Conservation (phyloP, 2,329 filamentous ascomycete genomes). For the Chaetomiaceae sp. region DNA sequence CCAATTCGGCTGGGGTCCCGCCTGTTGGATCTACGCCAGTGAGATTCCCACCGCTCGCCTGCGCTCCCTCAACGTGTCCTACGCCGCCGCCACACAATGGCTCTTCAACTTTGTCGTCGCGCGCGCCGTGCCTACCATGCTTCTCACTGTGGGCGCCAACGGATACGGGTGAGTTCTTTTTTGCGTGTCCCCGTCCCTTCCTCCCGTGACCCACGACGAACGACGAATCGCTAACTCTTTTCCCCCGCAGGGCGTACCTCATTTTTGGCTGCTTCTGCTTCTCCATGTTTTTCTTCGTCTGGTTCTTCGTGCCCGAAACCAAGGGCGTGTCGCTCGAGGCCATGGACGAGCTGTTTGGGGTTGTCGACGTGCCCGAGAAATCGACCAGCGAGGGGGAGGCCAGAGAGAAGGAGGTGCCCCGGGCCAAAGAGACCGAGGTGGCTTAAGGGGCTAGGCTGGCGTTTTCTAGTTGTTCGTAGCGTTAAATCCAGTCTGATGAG, state of each 20-base stretch:
- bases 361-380: conserved; percentile 21
- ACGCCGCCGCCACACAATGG: conserved; percentile 62
- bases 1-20: conserved; percentile 58
- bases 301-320: conserved; percentile 59
- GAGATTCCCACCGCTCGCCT: conserved; percentile 61
- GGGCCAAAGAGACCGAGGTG: conserved; percentile 10
- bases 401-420: conserved; percentile 3
- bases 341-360: conserved; percentile 27
- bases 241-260: conserved; percentile 43
- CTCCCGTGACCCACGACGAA: neutral
- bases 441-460: too few relatives aligned
- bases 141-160: conserved; percentile 38
- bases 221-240: neutral
- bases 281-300: conserved; percentile 56
- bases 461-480: too few relatives aligned
- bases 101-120: conserved; percentile 65
- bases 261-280: conserved; percentile 60
- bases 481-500: too few relatives aligned
- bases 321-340: conserved; percentile 43
- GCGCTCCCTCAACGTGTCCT: conserved; percentile 55
- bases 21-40: conserved; percentile 49
- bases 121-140: conserved; percentile 56
- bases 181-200: neutral
- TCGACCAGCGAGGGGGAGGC: conserved; percentile 6
- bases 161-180: conserved; percentile 30